Evolutionary conservation across 805 yeast species (phyloP), one percentile per base, ranked within the genome.

Genomic region (Saccharomycopsis lassenensis): DNA sequence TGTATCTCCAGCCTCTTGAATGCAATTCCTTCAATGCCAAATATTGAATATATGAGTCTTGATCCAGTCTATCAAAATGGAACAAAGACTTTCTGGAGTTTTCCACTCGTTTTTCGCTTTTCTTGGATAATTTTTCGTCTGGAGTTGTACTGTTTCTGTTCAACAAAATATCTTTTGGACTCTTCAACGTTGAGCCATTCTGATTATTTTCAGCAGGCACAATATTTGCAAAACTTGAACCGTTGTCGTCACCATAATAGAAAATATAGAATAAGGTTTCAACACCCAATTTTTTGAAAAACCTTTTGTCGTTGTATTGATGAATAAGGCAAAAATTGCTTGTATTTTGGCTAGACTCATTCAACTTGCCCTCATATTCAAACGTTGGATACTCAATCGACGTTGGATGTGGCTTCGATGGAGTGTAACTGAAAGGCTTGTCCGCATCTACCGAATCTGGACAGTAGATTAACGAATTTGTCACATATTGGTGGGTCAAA

Each of bases 361-460:
- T 31, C 36, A 40, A 39, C 5, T 22, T 29, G 16, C 25, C 29
- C 7, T 38, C 36, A 17, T 39, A 22, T 14, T 36, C 41, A 29
- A 31, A 28, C 14, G 16, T 38, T 2, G 98, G 98, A 58, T 84
- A 91, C 57, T 78, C 83, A 16, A 81, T 71, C 25, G 91, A 83
- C 5, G 94, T 84, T 19, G 95, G 94, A 52, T 81, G 93, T 36
- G 93, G 93, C 47, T 76, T 74, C 16, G 71, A 68, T 5, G 96
- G 89, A 77, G 53, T 71, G 69, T 55, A 55, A 28, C 52, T 55
- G 43, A 78, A 71, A 12, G 96, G 94, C 48, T 65, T 71, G 50
- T 89, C 96, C 2, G 94, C 78, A 54, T 89, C 94, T 40, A 77
- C 70, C 1, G 97, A 83, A 58, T 91, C 97, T 0, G 98, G 97